A percentile compares a stretch with the other conserved stretches of the same genome.
Evolutionary conservation across 805 yeast genomes (phyloP).

Genomic region (Blastobotrys muscicola): DNA sequence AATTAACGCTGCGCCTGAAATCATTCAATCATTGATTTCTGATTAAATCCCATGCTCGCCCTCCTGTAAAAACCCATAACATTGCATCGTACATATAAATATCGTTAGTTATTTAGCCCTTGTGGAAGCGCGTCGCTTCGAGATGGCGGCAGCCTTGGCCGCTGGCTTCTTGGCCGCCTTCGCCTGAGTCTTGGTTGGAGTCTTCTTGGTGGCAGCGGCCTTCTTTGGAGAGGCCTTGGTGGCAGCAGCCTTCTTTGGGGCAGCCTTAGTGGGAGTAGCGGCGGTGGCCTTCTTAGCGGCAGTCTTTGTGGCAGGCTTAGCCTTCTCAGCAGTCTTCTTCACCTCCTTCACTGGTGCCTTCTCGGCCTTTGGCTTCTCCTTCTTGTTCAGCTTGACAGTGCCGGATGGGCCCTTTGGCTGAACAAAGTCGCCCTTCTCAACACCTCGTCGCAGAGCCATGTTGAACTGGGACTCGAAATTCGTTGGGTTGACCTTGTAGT

Average conservation of each 20-base stretch:
- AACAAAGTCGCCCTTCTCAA: conserved; percentile 59
- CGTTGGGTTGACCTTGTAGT: conserved; percentile 46
- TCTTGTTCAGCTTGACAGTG: conserved; percentile 59
- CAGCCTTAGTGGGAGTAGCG: conserved; percentile 13
- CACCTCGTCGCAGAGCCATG: conserved; percentile 69
- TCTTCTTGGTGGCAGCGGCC: conserved; percentile 15
- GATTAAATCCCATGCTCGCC: neutral
- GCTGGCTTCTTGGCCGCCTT: conserved; percentile 21
- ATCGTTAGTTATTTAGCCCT: neutral
- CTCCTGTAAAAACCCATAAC: neutral
- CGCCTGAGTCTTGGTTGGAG: conserved; percentile 14
- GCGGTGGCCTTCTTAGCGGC: conserved; percentile 15
- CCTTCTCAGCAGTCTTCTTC: conserved; percentile 14
- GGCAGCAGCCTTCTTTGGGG: conserved; percentile 17
- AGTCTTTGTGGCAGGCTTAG: conserved; percentile 24
- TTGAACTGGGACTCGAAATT: conserved; percentile 73
- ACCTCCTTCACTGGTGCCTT: conserved; percentile 18
- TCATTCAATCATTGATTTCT: too few species aligned
- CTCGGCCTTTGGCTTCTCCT: conserved; percentile 29
- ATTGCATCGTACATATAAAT: conserved; percentile 2
- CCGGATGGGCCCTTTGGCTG: conserved; percentile 92
- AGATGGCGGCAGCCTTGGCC: conserved; percentile 6
- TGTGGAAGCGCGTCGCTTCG: too few species aligned
- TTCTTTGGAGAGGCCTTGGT: conserved; percentile 23
- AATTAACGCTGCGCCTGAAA: too few species aligned